Evolutionary conservation across 108 stramenopile genomes (phyloP), one percentile per base, ranked within the genome.

Genomic region (Bacterosira constricta): DNA sequence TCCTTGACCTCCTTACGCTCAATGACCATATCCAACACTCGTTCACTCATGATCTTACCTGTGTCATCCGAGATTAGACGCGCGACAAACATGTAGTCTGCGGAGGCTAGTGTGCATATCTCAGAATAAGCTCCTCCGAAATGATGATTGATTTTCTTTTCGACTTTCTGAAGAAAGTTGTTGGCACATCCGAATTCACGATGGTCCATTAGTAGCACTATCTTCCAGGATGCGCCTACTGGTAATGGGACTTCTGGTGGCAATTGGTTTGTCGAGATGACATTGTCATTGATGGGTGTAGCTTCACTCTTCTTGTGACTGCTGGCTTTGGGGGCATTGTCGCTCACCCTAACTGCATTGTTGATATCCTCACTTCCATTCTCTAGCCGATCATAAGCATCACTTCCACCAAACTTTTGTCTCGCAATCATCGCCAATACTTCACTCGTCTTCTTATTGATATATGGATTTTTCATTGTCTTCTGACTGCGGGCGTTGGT

Each of bases 41-140:
- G 72, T 68, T 73, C 66, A 3, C 74, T 66, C 4, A 79, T 36
- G 1, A 79, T 55, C 25, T 79, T 47, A 18, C 77, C 77, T 2
- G 47, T 59, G 21, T 17, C 17, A 34, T 59, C 31, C 32, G 68
- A 69, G 34, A 79, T 68, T 30, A 60, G 26, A 7, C 77, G 65
- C n/a, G 73, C 65, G 26, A 79, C 72, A 26, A 74, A 79, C 66
- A 74, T 56, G 46, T 79, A 79, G 18, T 79, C 77, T 3, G 72
- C 77, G 2, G 73, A 66, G 15, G 56, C 44, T 41, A 79, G 56
- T 17, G 77, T 60, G 4, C 50, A 20, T 5, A 68, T 60, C 54
- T 79, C 77, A n/a, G 63, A 35, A 13, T 32, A 12, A 1, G 26
- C 38, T 4, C 54, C 68, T 17, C 42, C 54, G 41, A 77, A 63